phyloP scores from a whole-genome alignment of 805 yeast genomes.

The Trichomonascus vanleenenianus region DNA sequence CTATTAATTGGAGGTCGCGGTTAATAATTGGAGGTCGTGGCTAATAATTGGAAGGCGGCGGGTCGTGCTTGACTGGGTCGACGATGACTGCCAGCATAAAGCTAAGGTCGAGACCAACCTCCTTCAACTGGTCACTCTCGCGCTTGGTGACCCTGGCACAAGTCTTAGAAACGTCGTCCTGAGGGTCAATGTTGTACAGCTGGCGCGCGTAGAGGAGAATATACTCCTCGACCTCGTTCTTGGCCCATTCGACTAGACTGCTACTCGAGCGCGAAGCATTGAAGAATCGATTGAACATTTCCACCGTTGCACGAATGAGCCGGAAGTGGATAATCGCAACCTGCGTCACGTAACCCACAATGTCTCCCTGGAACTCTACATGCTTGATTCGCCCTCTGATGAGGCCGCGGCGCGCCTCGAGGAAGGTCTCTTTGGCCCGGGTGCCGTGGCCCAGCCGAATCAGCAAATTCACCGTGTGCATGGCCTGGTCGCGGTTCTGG shows the following conservation, averaged over 20 bases:
- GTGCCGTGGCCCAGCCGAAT: conserved; percentile 37
- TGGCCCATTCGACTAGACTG: conserved; percentile 69
- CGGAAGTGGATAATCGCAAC: conserved; percentile 57
- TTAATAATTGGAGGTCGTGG: too few species aligned
- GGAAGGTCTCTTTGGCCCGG: conserved; percentile 41
- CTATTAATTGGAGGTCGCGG: background rate
- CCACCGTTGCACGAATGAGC: conserved; percentile 49
- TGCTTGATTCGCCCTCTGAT: conserved; percentile 41
- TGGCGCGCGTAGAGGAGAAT: conserved; percentile 57
- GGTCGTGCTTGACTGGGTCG: conserved; percentile 8
- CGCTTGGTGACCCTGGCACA: conserved; percentile 47
- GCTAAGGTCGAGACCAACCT: conserved; percentile 66
- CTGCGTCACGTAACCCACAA: conserved; percentile 48
- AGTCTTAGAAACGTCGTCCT: conserved; percentile 43
- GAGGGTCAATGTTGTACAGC: conserved; percentile 51
- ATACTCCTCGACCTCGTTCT: conserved; percentile 52
- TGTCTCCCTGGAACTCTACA: conserved; percentile 49
- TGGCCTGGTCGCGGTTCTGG: conserved; percentile 21
- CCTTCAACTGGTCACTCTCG: conserved; percentile 56
- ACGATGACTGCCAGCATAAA: conserved; percentile 48
- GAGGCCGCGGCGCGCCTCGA: conserved; percentile 40
- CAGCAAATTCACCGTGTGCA: conserved; percentile 29
- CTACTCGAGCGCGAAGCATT: conserved; percentile 40
- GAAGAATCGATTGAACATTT: conserved; percentile 42
- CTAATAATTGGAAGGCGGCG: background rate